phyloP scores from a whole-genome alignment of 1,139 yeast species.

The Scheffersomyces illinoinensis region DNA sequence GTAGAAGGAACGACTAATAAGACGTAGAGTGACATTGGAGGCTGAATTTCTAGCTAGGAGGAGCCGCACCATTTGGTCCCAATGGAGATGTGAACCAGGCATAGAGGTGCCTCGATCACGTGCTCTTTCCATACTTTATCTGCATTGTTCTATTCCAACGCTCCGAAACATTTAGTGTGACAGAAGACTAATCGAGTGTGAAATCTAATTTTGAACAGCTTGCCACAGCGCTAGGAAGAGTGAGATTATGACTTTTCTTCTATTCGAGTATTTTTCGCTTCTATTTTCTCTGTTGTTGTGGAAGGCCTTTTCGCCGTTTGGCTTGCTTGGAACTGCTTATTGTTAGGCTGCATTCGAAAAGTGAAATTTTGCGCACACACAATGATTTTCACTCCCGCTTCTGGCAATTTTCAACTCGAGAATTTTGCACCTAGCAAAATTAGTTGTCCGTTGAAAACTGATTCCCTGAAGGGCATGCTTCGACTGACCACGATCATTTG shows the following conservation, averaged over 20 bases:
- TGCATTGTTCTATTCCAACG: background rate
- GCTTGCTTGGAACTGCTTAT: background rate
- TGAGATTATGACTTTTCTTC: background rate
- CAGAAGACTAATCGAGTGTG: background rate
- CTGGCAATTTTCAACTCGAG: background rate
- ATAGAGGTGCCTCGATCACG: background rate
- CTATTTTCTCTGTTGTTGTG: background rate
- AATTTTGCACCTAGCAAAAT: background rate
- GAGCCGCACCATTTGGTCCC: background rate
- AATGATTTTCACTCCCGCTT: background rate
- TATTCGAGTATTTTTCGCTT: background rate
- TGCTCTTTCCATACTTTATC: background rate
- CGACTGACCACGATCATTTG: background rate
- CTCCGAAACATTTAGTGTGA: background rate
- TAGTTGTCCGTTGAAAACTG: background rate
- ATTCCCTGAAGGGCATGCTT: background rate
- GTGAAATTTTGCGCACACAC: background rate
- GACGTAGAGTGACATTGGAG: background rate
- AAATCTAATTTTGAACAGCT: background rate
- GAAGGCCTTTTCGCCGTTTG: background rate
- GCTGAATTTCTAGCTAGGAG: background rate
- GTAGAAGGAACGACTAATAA: background rate
- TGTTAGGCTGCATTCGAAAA: background rate
- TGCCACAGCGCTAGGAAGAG: no score
- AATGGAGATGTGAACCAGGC: background rate